Percentiles rank a stretch among this genome's conserved stretches.
Evolutionary conservation across 140 eudicot species (phyloP).

Genomic region (Ambrosia hybrid): DNA sequence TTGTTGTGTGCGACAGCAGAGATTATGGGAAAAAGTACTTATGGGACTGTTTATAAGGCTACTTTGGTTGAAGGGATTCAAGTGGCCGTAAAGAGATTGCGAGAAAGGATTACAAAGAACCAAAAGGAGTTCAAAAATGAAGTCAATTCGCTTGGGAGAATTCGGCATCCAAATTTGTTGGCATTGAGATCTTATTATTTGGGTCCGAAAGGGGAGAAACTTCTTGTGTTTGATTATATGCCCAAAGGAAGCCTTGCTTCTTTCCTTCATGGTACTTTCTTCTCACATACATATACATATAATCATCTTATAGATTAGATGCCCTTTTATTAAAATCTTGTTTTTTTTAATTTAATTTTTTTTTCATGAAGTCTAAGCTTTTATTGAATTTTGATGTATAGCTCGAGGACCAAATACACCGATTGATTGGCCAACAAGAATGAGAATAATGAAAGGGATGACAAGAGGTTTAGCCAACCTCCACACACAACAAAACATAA

Average conservation of each 20-base stretch:
- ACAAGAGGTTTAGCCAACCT: conserved; percentile 71
- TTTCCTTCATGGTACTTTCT: conserved; percentile 72
- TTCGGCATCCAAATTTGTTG: conserved; percentile 76
- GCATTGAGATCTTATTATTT: conserved; percentile 84
- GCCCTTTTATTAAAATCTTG: neutral
- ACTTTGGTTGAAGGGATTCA: conserved; percentile 79
- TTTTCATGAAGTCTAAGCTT: neutral
- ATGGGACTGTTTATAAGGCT: conserved; percentile 91
- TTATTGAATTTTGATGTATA: conserved; percentile 43
- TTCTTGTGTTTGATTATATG: conserved; percentile 95
- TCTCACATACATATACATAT: neutral
- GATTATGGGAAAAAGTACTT: conserved; percentile 95
- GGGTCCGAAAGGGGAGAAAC: conserved; percentile 97
- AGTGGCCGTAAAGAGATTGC: conserved; percentile 91
- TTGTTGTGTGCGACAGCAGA: conserved; percentile 95
- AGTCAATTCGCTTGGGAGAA: conserved; percentile 70
- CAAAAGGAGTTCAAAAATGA: conserved; percentile 81
- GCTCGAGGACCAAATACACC: conserved; percentile 79
- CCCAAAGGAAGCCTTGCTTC: conserved; percentile 85
- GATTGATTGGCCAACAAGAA: conserved; percentile 70
- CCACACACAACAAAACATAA: conserved; percentile 60
- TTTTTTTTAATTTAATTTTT: neutral
- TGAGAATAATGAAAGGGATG: conserved; percentile 74
- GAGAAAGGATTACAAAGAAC: conserved; percentile 78
- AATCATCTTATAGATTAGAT: neutral